Percentiles rank a stretch among this genome's conserved stretches.
These are phyloP conservation scores for Cyclotella sp. DNA, from an alignment of 108 stramenopile species.

Conservation along the genomic window DNA sequence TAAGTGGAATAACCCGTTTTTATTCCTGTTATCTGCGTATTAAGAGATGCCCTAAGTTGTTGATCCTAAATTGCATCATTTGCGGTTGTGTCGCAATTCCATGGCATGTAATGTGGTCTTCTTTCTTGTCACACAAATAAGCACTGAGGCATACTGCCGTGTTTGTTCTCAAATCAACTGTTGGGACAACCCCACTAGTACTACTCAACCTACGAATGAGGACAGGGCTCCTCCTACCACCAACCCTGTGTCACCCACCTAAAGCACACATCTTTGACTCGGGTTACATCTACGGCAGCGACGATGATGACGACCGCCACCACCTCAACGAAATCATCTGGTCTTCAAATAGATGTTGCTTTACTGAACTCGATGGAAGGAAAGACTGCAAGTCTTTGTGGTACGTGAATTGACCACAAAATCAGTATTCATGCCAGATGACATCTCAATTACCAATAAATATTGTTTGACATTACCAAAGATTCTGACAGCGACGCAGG, in stretches of 20 bases:
- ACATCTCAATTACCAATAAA: not conserved
- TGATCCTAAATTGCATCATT: not conserved
- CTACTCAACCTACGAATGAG: constrained; percentile 7
- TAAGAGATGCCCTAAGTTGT: too few relatives aligned
- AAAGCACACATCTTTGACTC: not conserved
- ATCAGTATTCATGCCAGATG: not conserved
- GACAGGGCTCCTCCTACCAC: not conserved
- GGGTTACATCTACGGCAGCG: constrained; percentile 12
- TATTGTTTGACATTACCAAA: not conserved
- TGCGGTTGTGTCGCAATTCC: not conserved
- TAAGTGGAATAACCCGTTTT: too few relatives aligned
- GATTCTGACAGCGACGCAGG: constrained; percentile 24
- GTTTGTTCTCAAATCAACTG: constrained; percentile 26
- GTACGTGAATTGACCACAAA: not conserved
- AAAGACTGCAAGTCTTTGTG: constrained; percentile 29
- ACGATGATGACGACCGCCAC: not conserved
- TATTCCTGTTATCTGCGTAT: too few relatives aligned
- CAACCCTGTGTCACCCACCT: not conserved
- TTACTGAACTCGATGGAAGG: constrained; percentile 38
- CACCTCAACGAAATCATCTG: not conserved
- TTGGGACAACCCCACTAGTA: not conserved
- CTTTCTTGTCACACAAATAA: not conserved
- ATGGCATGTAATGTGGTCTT: not conserved
- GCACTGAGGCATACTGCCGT: constrained; percentile 22
- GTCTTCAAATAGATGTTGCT: constrained; percentile 32